phyloP scores from a whole-genome alignment of 2,329 filamentous ascomycete genomes.

The Ceratocystis variospora region DNA sequence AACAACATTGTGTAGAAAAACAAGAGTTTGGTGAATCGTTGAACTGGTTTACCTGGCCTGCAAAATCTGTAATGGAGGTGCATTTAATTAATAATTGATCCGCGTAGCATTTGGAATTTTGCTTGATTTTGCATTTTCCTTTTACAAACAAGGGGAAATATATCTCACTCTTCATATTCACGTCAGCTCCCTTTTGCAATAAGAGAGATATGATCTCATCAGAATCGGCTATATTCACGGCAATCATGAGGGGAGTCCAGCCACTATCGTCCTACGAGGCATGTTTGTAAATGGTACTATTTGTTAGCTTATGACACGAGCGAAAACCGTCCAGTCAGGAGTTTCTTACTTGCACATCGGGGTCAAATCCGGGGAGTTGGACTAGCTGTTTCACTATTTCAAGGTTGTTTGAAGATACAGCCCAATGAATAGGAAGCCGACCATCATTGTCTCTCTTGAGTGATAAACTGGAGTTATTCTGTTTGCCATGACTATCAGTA shows the following conservation, averaged over 20 bases:
- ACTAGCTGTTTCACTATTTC: slow-evolving; percentile 62
- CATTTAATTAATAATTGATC: slow-evolving; percentile 19
- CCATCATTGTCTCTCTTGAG: slow-evolving; percentile 66
- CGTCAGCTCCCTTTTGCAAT: slow-evolving; percentile 54
- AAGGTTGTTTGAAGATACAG: slow-evolving; percentile 65
- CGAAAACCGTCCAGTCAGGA: background rate
- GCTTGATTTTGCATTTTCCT: no score
- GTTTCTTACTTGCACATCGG: slow-evolving; percentile 55
- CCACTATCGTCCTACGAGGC: slow-evolving; percentile 52
- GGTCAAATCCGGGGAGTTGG: slow-evolving; percentile 60
- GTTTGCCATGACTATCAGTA: background rate
- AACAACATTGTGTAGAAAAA: background rate
- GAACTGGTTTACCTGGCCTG: slow-evolving; percentile 40
- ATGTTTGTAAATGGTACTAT: background rate
- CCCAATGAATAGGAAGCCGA: slow-evolving; percentile 88
- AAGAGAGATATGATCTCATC: slow-evolving; percentile 56
- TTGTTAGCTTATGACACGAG: background rate
- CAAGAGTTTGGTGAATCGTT: background rate
- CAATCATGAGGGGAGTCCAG: slow-evolving; percentile 78
- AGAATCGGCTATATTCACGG: slow-evolving; percentile 57
- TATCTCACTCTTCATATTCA: slow-evolving; percentile 54
- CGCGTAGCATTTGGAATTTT: background rate
- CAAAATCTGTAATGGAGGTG: slow-evolving; percentile 37
- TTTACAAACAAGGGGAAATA: no score
- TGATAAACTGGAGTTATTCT: slow-evolving; percentile 71